phyloP scores from a whole-genome alignment of 2,329 filamentous ascomycete species.

The Didymella segeticola region DNA sequence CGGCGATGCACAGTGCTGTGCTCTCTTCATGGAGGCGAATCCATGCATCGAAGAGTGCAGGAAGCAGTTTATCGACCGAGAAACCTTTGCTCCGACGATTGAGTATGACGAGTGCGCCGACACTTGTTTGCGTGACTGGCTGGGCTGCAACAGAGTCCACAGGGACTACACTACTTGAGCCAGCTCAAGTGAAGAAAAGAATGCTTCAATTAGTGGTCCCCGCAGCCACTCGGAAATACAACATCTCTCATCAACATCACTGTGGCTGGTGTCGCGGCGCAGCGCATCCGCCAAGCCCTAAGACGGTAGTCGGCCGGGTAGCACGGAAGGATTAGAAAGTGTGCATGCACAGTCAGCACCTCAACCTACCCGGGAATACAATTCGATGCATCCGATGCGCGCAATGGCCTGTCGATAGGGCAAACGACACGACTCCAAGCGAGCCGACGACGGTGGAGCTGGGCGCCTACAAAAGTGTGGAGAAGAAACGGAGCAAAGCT shows the following conservation, averaged over 20 bases:
- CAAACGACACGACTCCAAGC: background rate
- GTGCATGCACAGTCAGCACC: slow-evolving; percentile 10
- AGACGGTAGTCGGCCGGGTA: slow-evolving; percentile 16
- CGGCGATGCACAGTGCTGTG: slow-evolving; percentile 32
- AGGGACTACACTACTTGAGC: background rate
- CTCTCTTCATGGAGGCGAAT: slow-evolving; percentile 31
- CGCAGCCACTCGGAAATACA: background rate
- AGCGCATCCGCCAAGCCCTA: slow-evolving; percentile 7
- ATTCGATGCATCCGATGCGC: slow-evolving; percentile 2
- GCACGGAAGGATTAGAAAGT: slow-evolving; percentile 5
- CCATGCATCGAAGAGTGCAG: slow-evolving; percentile 40
- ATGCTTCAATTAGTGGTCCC: background rate
- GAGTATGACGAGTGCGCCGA: slow-evolving; percentile 38
- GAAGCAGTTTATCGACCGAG: slow-evolving; percentile 32
- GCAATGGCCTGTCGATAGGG: background rate
- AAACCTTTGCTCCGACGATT: slow-evolving; percentile 30
- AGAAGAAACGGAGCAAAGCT: background rate
- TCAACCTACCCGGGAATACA: background rate
- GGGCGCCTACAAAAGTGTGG: slow-evolving; percentile 9
- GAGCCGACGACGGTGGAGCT: slow-evolving; percentile 4
- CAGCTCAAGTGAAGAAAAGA: background rate
- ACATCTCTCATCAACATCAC: background rate
- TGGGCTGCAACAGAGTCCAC: background rate
- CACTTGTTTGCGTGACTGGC: slow-evolving; percentile 10
- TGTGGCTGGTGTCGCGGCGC: slow-evolving; percentile 5